Evolutionary conservation across 2,329 filamentous ascomycete genomes (phyloP).

Genomic region (Fusarium sp.): DNA sequence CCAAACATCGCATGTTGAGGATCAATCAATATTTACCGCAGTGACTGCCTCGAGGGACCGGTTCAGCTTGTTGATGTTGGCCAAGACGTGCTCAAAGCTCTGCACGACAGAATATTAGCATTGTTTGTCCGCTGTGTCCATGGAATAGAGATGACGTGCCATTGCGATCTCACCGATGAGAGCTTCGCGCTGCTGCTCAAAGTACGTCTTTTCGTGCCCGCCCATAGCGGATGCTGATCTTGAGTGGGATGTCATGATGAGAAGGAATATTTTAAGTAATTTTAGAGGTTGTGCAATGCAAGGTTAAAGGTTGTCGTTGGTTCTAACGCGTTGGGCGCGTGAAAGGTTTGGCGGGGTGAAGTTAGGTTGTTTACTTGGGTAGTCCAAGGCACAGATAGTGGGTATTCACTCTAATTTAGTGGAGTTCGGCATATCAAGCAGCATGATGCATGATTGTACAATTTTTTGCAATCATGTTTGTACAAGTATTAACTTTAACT

Average conservation of each 20-base stretch:
- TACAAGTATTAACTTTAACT: neutral
- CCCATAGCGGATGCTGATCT: slow-evolving; percentile 49
- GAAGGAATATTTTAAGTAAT: no score
- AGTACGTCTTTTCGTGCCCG: slow-evolving; percentile 69
- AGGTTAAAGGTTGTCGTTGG: slow-evolving; percentile 17
- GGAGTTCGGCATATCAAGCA: slow-evolving; percentile 13
- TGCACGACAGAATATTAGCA: slow-evolving; percentile 48
- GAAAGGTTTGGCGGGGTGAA: slow-evolving; percentile 12
- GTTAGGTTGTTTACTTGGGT: slow-evolving; percentile 39
- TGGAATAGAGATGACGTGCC: slow-evolving; percentile 61
- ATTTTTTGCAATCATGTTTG: neutral
- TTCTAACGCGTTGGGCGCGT: slow-evolving; percentile 26
- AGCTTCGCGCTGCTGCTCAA: slow-evolving; percentile 80
- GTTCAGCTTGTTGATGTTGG: slow-evolving; percentile 96
- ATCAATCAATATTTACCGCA: slow-evolving; percentile 66
- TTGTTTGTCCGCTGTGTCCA: neutral
- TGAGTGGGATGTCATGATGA: slow-evolving; percentile 54
- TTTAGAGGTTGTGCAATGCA: slow-evolving; percentile 4
- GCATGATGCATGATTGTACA: neutral
- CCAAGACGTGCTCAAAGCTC: slow-evolving; percentile 89
- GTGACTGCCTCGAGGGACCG: slow-evolving; percentile 92
- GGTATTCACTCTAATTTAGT: slow-evolving; percentile 2
- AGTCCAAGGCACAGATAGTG: neutral
- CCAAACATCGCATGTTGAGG: no score
- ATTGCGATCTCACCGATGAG: slow-evolving; percentile 80